Conservation (phyloP, 163 green algal genomes). For the Trebouxiophyceae sp. region DNA sequence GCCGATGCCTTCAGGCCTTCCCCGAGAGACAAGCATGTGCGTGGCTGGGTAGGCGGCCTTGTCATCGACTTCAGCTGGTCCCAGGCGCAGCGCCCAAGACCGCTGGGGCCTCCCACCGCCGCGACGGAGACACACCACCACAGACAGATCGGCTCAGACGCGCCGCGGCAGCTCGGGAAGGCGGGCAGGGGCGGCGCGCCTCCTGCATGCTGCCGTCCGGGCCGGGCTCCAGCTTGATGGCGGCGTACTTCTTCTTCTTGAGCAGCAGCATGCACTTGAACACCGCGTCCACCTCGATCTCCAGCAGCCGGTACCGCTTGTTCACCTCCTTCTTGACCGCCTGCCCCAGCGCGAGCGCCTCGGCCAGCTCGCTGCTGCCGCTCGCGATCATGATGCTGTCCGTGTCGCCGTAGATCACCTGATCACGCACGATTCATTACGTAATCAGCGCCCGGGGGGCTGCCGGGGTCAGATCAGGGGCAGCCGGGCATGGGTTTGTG, state of each 20-base stretch:
- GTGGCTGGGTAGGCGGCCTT: too few relatives aligned
- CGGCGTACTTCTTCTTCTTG: slow-evolving; percentile 99
- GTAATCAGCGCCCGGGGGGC: too few relatives aligned
- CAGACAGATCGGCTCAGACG: too few relatives aligned
- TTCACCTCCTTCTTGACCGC: slow-evolving; percentile 76
- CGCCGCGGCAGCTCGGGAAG: neutral
- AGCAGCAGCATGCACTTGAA: slow-evolving; percentile 96
- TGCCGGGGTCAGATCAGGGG: too few relatives aligned
- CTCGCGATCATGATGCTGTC: slow-evolving; percentile 98
- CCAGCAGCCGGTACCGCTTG: slow-evolving; percentile 81
- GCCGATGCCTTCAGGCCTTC: too few relatives aligned
- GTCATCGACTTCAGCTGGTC: too few relatives aligned
- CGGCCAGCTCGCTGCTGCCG: slow-evolving; percentile 43
- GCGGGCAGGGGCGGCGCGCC: neutral
- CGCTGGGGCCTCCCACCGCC: too few relatives aligned
- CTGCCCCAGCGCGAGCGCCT: slow-evolving; percentile 44
- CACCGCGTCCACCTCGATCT: slow-evolving; percentile 96
- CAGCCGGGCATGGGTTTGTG: too few relatives aligned
- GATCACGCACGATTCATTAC: too few relatives aligned
- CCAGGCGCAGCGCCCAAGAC: too few relatives aligned
- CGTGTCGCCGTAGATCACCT: slow-evolving; percentile 98
- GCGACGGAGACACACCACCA: too few relatives aligned
- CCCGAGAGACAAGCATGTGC: too few relatives aligned
- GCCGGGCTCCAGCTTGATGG: slow-evolving; percentile 76
- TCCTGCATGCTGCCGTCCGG: neutral